Conservation (phyloP, 495 filamentous ascomycete genomes). For the Patellaria atrata region DNA sequence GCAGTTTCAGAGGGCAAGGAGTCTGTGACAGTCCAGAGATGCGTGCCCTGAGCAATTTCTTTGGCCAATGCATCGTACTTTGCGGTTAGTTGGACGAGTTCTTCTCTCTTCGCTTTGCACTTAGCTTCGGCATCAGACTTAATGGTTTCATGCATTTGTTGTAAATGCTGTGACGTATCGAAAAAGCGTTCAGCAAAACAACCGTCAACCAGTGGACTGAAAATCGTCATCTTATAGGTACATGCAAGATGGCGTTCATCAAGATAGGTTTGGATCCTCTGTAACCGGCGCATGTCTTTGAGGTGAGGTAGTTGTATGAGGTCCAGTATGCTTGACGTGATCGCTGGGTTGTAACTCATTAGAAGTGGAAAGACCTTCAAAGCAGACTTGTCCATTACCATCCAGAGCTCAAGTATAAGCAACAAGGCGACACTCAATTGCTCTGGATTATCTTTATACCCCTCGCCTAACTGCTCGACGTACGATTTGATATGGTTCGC, state of each 20-base stretch:
- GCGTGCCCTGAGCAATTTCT: slow-evolving; percentile 20
- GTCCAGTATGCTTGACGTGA: slow-evolving; percentile 35
- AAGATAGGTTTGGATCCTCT: slow-evolving; percentile 35
- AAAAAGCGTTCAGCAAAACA: slow-evolving; percentile 37
- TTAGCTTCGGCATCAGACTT: slow-evolving; percentile 15
- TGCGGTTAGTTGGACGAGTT: slow-evolving; percentile 26
- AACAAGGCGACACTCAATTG: slow-evolving; percentile 33
- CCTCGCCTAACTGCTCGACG: slow-evolving; percentile 20
- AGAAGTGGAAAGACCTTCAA: slow-evolving; percentile 26
- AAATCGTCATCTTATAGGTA: slow-evolving; percentile 26
- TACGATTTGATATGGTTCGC: slow-evolving; percentile 27
- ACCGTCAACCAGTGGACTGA: slow-evolving; percentile 25
- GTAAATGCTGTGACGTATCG: slow-evolving; percentile 18
- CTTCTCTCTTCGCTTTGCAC: slow-evolving; percentile 25
- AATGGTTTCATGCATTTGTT: slow-evolving; percentile 27
- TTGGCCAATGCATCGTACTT: slow-evolving; percentile 29
- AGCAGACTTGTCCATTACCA: slow-evolving; percentile 27
- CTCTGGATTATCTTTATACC: slow-evolving; percentile 33
- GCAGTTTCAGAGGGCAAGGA: no score
- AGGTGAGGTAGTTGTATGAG: slow-evolving; percentile 31
- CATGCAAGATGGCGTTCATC: slow-evolving; percentile 18
- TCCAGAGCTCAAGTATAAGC: slow-evolving; percentile 32
- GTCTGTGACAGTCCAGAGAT: no score
- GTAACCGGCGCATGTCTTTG: slow-evolving; percentile 34
- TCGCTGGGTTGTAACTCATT: slow-evolving; percentile 25